Conservation (phyloP, 352 stramenopile genomes). For the Globisporangium paroecandrum region DNA sequence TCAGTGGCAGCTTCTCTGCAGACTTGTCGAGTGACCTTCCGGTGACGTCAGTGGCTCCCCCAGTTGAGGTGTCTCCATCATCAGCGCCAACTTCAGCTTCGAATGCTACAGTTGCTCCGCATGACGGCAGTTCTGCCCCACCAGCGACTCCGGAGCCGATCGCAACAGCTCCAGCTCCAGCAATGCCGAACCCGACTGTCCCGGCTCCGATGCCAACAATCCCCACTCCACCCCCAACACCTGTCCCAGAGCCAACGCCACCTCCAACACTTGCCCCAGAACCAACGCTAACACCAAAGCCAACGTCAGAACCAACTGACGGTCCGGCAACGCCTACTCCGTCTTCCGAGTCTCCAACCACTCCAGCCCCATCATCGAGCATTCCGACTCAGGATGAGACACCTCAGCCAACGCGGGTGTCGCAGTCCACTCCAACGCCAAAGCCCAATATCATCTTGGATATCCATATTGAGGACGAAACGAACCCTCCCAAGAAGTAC, state of each 20-base stretch:
- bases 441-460: conserved; percentile 16
- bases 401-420: background rate
- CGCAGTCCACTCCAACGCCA: background rate
- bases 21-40: background rate
- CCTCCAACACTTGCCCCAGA: conserved; percentile 1
- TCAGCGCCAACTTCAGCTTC: background rate
- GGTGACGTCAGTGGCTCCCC: background rate
- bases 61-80: background rate
- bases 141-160: background rate
- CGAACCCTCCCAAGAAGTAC: conserved; percentile 15
- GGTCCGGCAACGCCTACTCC: background rate
- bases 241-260: background rate
- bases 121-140: background rate
- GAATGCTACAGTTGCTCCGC: background rate
- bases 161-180: background rate
- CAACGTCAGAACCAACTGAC: background rate
- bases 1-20: background rate
- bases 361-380: background rate
- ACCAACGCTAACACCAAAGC: background rate
- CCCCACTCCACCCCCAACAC: conserved; percentile 4
- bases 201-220: background rate
- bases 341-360: background rate
- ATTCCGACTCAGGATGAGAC: background rate
- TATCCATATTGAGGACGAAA: conserved; percentile 11
- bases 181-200: background rate